Conservation (phyloP, 1,139 yeast genomes). For the Protomyces inundatus region DNA sequence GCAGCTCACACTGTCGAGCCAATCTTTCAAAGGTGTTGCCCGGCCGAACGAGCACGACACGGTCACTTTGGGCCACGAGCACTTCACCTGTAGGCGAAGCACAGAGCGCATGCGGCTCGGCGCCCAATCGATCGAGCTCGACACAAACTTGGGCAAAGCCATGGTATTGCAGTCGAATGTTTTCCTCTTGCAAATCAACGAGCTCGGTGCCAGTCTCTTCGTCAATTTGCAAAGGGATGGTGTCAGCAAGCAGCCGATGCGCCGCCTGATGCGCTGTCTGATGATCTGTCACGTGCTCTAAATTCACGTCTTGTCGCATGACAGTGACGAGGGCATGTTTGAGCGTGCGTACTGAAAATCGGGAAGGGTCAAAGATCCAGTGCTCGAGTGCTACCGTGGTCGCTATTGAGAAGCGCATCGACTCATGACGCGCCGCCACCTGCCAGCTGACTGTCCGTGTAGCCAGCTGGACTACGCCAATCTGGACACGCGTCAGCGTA, state of each 20-base stretch:
- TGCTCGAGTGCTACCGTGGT: background rate
- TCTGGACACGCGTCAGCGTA: slow-evolving; percentile 12
- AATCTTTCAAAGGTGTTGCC: background rate
- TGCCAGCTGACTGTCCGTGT: slow-evolving; percentile 1
- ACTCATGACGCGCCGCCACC: background rate
- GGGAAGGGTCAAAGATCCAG: slow-evolving; percentile 7
- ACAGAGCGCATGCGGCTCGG: slow-evolving; percentile 14
- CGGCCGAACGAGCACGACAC: slow-evolving; percentile 2
- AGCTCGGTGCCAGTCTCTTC: slow-evolving; percentile 9
- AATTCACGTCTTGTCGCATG: background rate
- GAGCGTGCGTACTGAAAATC: background rate
- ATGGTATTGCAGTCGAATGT: background rate
- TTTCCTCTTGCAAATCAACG: slow-evolving; percentile 11
- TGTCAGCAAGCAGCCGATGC: background rate
- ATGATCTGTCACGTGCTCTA: background rate
- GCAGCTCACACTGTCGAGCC: too few species aligned
- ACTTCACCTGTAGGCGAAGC: slow-evolving; percentile 1
- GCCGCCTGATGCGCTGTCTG: background rate
- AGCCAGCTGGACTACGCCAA: background rate
- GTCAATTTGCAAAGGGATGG: slow-evolving; percentile 1
- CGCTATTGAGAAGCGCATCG: background rate
- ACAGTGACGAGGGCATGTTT: background rate
- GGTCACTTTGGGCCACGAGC: slow-evolving; percentile 1
- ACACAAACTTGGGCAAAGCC: slow-evolving; percentile 14
- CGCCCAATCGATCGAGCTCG: slow-evolving; percentile 6